These are phyloP conservation scores for Lentinus tigrinus DNA, from an alignment of 768 basidiomycete genomes.

Conservation along the genomic window DNA sequence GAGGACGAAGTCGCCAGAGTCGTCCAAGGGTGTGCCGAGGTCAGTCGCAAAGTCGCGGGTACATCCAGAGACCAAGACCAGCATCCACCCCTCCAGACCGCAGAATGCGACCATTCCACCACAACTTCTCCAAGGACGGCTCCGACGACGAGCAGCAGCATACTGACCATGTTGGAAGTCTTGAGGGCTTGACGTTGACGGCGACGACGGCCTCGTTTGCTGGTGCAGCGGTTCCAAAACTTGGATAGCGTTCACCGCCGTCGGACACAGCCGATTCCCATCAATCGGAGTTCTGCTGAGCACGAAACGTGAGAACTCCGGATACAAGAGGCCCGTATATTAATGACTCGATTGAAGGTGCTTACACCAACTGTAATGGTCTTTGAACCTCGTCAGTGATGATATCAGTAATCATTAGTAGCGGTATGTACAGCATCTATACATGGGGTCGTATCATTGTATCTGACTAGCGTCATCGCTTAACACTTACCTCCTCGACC, in stretches of 20 bases:
- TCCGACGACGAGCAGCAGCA: conserved; percentile 14
- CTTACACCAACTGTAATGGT: too few relatives aligned
- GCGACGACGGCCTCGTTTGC: conserved; percentile 29
- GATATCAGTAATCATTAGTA: too few relatives aligned
- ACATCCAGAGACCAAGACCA: conserved; percentile 27
- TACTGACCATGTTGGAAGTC: conserved; percentile 38
- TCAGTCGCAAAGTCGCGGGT: conserved; percentile 16
- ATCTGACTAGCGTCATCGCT: too few relatives aligned
- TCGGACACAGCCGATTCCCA: conserved; percentile 10
- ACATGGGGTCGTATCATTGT: too few relatives aligned
- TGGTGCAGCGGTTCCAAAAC: conserved; percentile 18
- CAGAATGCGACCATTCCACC: conserved; percentile 2
- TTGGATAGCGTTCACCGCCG: conserved; percentile 18
- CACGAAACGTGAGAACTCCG: not conserved
- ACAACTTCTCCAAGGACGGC: conserved; percentile 3
- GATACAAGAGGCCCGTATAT: too few relatives aligned
- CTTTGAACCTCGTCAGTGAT: too few relatives aligned
- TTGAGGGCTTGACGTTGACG: conserved; percentile 34
- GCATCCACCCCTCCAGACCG: conserved; percentile 31
- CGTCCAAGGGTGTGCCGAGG: conserved; percentile 5
- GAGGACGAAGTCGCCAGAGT: conserved; percentile 4
- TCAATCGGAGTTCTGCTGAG: conserved; percentile 13
- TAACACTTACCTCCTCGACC: too few relatives aligned
- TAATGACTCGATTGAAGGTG: too few relatives aligned
- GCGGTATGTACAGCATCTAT: too few relatives aligned